A percentile compares a stretch with the other conserved stretches of the same genome.
phyloP scores from a whole-genome alignment of 2,329 filamentous ascomycete species.

The Diplodia sapinea region DNA sequence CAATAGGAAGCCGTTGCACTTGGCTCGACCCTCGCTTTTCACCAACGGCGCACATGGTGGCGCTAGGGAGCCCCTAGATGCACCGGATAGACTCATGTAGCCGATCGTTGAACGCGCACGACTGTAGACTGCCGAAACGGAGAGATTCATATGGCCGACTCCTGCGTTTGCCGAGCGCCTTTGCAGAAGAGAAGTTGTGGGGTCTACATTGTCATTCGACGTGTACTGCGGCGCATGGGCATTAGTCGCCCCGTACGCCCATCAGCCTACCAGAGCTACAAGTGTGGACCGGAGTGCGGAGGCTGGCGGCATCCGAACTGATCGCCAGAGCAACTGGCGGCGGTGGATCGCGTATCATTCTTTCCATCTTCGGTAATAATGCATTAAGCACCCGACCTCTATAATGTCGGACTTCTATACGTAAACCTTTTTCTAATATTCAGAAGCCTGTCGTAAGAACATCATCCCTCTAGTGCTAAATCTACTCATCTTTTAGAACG shows the following conservation, averaged over 20 bases:
- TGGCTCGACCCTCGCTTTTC: not conserved
- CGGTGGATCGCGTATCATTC: conserved; percentile 1
- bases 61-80: too few species aligned
- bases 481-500: conserved; percentile 35
- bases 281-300: not conserved
- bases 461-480: not conserved
- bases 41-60: not conserved
- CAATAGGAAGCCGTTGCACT: not conserved
- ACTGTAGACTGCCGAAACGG: not conserved
- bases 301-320: not conserved
- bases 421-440: not conserved
- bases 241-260: not conserved
- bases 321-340: not conserved
- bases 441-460: not conserved
- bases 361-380: not conserved
- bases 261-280: not conserved
- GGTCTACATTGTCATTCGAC: not conserved
- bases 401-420: not conserved
- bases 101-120: not conserved
- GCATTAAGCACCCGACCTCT: not conserved
- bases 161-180: not conserved
- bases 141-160: conserved; percentile 1
- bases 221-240: not conserved
- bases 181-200: not conserved
- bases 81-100: not conserved